Conservation (phyloP, 1,284 basidiomycete genomes). For the Leccinum solheimii region DNA sequence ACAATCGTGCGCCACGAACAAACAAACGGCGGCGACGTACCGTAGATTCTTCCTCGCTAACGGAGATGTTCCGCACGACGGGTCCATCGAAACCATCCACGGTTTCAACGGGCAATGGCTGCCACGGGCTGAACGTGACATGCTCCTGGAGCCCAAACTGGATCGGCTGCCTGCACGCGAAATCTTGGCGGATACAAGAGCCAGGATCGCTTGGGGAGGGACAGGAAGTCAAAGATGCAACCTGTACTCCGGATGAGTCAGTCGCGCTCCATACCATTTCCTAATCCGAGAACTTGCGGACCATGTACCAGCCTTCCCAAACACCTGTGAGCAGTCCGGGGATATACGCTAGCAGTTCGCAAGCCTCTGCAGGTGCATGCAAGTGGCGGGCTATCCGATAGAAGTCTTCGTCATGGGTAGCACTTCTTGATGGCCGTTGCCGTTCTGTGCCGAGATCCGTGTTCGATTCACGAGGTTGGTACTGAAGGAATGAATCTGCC, state of each 20-base stretch:
- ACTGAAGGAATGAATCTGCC: slow-evolving; percentile 39
- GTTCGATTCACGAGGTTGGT: slow-evolving; percentile 32
- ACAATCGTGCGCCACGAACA: slow-evolving; percentile 22
- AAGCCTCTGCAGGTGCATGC: slow-evolving; percentile 23
- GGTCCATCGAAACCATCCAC: slow-evolving; percentile 30
- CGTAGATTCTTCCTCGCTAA: slow-evolving; percentile 27
- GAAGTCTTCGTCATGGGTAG: slow-evolving; percentile 44
- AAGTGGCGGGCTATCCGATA: slow-evolving; percentile 34
- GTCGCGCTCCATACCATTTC: slow-evolving; percentile 9
- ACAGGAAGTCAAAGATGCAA: slow-evolving; percentile 28
- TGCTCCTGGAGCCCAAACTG: slow-evolving; percentile 36
- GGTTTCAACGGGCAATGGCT: slow-evolving; percentile 31
- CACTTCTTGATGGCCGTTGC: slow-evolving; percentile 38
- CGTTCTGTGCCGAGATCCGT: slow-evolving; percentile 36
- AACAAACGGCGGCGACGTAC: slow-evolving; percentile 20
- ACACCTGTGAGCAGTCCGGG: slow-evolving; percentile 49
- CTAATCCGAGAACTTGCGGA: slow-evolving; percentile 31
- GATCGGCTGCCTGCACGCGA: slow-evolving; percentile 37
- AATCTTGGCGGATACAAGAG: slow-evolving; percentile 24
- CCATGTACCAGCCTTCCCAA: slow-evolving; percentile 61
- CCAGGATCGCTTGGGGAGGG: slow-evolving; percentile 11
- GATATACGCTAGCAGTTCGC: slow-evolving; percentile 36
- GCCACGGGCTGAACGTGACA: slow-evolving; percentile 34
- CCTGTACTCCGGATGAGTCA: slow-evolving; percentile 27
- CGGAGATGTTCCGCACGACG: slow-evolving; percentile 22